A percentile compares a stretch with the other conserved stretches of the same genome.
phyloP scores from a whole-genome alignment of 495 filamentous ascomycete species.

The Neurospora sp. region DNA sequence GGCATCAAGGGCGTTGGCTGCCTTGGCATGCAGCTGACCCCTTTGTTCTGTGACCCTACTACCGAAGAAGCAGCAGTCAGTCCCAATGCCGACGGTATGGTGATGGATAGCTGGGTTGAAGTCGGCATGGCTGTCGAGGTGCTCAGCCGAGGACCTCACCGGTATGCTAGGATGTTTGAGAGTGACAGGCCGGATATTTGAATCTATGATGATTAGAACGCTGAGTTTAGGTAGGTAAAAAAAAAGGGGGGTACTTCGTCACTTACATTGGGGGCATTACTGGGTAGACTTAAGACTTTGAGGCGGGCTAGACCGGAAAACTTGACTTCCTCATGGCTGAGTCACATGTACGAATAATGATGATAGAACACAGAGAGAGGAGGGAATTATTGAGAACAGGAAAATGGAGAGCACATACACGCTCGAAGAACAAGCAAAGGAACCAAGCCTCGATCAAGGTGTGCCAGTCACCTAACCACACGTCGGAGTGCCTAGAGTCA shows the following conservation, averaged over 20 bases:
- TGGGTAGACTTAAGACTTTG: neutral
- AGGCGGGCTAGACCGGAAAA: neutral
- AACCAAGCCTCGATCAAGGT: no score
- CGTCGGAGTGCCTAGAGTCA: neutral
- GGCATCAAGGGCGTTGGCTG: slow-evolving; percentile 63
- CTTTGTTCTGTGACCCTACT: slow-evolving; percentile 35
- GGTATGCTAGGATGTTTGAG: slow-evolving; percentile 28
- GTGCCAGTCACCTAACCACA: neutral
- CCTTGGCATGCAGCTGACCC: slow-evolving; percentile 76
- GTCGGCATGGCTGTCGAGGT: slow-evolving; percentile 36
- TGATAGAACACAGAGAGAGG: no score
- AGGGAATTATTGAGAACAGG: neutral
- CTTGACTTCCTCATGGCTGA: neutral
- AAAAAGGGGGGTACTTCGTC: neutral
- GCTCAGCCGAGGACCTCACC: slow-evolving; percentile 26
- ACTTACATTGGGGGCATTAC: neutral
- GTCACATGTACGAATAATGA: no score
- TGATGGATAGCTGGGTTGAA: slow-evolving; percentile 30
- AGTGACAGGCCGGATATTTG: neutral
- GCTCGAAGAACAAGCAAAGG: neutral
- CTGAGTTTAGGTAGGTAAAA: neutral
- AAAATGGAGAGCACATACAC: slow-evolving; percentile 2
- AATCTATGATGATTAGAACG: neutral
- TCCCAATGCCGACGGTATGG: neutral
- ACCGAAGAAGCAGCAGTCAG: slow-evolving; percentile 5